These are phyloP conservation scores for Colletotrichum navitas DNA, from an alignment of 2,329 filamentous ascomycete genomes.

Conservation along the genomic window DNA sequence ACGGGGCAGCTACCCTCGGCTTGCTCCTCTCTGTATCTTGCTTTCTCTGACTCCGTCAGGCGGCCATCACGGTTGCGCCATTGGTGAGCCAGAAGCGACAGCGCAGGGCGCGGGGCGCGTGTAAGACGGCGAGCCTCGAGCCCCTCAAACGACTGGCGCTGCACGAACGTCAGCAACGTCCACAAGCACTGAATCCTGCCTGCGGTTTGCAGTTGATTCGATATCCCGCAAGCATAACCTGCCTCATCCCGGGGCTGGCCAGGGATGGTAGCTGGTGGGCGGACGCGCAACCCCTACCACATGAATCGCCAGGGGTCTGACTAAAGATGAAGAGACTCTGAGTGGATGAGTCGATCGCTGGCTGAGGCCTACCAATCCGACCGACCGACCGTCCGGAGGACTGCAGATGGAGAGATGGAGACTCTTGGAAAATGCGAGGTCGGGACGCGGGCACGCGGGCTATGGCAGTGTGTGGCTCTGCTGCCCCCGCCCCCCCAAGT, in stretches of 20 bases:
- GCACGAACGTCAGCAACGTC: constrained; percentile 3
- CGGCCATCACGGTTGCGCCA: not conserved
- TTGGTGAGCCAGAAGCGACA: not conserved
- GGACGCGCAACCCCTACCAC: constrained; percentile 34
- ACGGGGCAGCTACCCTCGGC: not conserved
- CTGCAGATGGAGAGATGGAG: constrained; percentile 10
- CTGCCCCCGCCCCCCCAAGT: too few species aligned
- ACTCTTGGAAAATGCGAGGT: constrained; percentile 28
- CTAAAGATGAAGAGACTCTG: constrained; percentile 19
- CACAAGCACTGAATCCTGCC: constrained; percentile 13
- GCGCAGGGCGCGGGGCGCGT: not conserved
- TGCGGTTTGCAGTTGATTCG: constrained; percentile 7
- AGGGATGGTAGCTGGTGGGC: constrained; percentile 14
- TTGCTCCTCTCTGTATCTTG: not conserved
- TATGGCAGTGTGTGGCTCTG: constrained; percentile 2
- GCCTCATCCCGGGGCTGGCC: not conserved
- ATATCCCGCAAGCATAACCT: not conserved
- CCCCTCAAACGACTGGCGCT: constrained; percentile 17
- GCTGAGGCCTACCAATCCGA: constrained; percentile 21
- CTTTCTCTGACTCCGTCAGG: not conserved
- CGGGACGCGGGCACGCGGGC: not conserved
- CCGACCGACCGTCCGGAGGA: constrained; percentile 18
- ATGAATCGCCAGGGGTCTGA: constrained; percentile 13
- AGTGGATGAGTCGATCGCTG: constrained; percentile 40
- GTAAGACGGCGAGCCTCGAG: constrained; percentile 5